Conservation (phyloP, 169 alveolate species). For the Plasmodium coatneyi region DNA sequence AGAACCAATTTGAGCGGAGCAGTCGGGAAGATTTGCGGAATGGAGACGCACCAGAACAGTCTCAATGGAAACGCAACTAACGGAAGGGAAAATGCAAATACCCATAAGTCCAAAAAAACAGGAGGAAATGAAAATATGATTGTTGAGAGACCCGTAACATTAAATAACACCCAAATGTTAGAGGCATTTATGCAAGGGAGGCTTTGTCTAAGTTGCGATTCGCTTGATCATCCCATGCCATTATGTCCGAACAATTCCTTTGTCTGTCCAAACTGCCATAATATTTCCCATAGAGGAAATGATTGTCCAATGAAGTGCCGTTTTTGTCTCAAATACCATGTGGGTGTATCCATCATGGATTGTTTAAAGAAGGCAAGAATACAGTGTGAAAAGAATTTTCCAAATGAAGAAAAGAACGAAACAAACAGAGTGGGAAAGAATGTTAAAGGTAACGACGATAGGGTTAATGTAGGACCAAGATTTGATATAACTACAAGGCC, state of each 20-base stretch:
- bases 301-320: constrained; percentile 76
- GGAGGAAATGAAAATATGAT: constrained; percentile 23
- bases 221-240: constrained; percentile 82
- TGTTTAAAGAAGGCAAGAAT: constrained; percentile 72
- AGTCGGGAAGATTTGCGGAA: not conserved
- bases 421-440: constrained; percentile 19
- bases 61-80: not conserved
- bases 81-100: constrained; percentile 14
- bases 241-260: constrained; percentile 82
- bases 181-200: constrained; percentile 80
- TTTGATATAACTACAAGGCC: constrained; percentile 73
- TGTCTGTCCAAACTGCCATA: constrained; percentile 85
- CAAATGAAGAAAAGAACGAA: constrained; percentile 43
- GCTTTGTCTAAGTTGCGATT: constrained; percentile 83
- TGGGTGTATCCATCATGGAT: constrained; percentile 69
- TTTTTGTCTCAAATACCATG: constrained; percentile 58
- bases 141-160: constrained; percentile 64
- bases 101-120: not conserved
- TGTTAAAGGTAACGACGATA: constrained; percentile 27
- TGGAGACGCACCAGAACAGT: not conserved
- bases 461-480: constrained; percentile 49
- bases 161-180: constrained; percentile 72
- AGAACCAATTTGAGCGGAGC: not conserved
- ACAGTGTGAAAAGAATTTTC: constrained; percentile 47
- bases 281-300: constrained; percentile 81